Base-by-base conservation (phyloP, 208 protist genomes). In the Leishmania arabica region DNA sequence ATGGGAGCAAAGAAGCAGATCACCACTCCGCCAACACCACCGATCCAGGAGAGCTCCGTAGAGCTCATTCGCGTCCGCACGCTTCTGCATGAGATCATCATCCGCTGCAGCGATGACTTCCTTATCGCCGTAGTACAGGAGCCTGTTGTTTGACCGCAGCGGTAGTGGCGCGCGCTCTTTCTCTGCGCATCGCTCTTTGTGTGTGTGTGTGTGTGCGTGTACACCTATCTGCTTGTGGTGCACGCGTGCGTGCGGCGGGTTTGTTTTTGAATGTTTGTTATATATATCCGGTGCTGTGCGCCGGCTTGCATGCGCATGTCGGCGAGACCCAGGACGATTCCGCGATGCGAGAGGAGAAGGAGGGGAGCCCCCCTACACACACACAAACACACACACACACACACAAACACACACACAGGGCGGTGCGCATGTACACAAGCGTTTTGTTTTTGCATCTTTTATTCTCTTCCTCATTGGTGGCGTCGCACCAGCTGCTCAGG, bases 41-140 rank as follows among this genome's bases (percentile, higher is more conserved):
- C 88, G 7, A 84, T 86, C 34, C 62, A 85, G n/a, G 87, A 92
- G 77, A 90, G 90, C 40, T 70, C 84, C 1, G 56, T 93, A 8
- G 94, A 97, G 77, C 54, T 90, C 37, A 74, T 97, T 45, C 94
- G 94, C 21, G 89, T 97, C 40, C 91, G 90, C 37, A 95, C 92
- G 11, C 84, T 82, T 56, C 87, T 82, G 64, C 85, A 95, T 72
- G 94, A 97, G 65, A 84, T 97, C 40, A 91, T 97, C 65, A 90
- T 97, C 31, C 93, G 94, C 54, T 94, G 86, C 81, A 81, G 87
- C 77, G 89, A 90, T 0, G 89, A 93, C 47, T 96, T 95, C 79
- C 81, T 97, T 6, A 70, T 97, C 40, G 92, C 95, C 7, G 87
- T 97, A 8, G 91, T 97, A 73, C 94, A 97, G 79, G 92, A 97